Conservation (phyloP, 345 rosid genomes). For the Physaria fendleri region DNA sequence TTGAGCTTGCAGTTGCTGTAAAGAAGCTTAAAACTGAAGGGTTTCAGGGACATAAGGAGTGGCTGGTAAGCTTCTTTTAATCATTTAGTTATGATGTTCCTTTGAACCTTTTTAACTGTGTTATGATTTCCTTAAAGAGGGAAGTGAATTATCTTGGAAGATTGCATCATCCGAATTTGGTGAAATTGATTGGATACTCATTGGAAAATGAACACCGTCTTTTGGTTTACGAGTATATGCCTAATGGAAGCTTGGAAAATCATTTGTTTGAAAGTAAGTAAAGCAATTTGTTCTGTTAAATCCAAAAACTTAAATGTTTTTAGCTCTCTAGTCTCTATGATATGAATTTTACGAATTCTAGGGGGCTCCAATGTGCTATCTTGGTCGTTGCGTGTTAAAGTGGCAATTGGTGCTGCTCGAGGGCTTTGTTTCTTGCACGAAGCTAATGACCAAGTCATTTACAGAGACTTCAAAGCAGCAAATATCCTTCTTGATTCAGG, state of each 20-base stretch:
- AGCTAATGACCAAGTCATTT: slow-evolving; percentile 58
- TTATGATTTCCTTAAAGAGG: slow-evolving; percentile 32
- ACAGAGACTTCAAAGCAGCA: slow-evolving; percentile 77
- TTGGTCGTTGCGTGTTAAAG: slow-evolving; percentile 62
- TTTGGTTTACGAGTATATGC: slow-evolving; percentile 76
- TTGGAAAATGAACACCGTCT: slow-evolving; percentile 56
- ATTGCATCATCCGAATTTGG: slow-evolving; percentile 74
- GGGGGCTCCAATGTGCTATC: slow-evolving; percentile 36
- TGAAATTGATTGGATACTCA: slow-evolving; percentile 72
- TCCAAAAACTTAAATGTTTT: not conserved
- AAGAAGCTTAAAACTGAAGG: slow-evolving; percentile 70
- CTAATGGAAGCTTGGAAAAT: slow-evolving; percentile 71
- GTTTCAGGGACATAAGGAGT: slow-evolving; percentile 82
- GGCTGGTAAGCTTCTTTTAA: slow-evolving; percentile 51
- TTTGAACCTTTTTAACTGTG: not conserved
- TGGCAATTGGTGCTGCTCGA: slow-evolving; percentile 65
- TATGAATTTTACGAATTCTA: not conserved
- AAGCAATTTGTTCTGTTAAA: not conserved
- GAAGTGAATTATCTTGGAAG: slow-evolving; percentile 71
- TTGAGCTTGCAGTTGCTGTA: slow-evolving; percentile 54
- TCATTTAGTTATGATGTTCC: not conserved
- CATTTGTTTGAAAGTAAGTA: slow-evolving; percentile 69
- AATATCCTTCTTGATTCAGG: slow-evolving; percentile 75
- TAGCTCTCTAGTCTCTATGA: not conserved
- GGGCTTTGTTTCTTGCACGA: slow-evolving; percentile 75